phyloP scores from a whole-genome alignment of 768 basidiomycete genomes.

The Coprinopsis marcescibilis region DNA sequence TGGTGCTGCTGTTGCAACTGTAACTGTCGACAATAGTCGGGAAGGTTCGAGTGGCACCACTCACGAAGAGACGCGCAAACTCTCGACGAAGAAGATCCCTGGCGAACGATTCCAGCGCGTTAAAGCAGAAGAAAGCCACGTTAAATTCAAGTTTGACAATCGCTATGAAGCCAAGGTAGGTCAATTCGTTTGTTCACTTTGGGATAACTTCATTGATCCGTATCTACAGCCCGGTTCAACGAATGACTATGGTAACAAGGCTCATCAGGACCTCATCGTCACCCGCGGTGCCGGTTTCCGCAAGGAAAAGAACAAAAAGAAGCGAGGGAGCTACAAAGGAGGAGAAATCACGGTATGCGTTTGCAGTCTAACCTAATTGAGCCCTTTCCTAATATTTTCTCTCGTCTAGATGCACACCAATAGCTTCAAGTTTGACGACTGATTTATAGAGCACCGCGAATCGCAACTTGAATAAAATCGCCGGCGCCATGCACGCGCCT shows the following conservation, averaged over 20 bases:
- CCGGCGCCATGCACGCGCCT: too few relatives aligned
- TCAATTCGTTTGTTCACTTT: conserved; percentile 10
- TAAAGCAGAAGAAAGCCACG: conserved; percentile 58
- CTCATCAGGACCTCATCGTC: conserved; percentile 82
- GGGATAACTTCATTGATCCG: background rate
- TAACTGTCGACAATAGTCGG: conserved; percentile 23
- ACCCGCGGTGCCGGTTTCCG: conserved; percentile 93
- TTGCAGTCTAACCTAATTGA: background rate
- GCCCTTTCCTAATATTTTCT: conserved; percentile 1
- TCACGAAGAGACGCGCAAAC: conserved; percentile 16
- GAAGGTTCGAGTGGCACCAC: conserved; percentile 10
- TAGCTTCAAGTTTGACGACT: conserved; percentile 75
- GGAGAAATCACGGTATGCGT: conserved; percentile 86
- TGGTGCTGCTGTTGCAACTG: conserved; percentile 44
- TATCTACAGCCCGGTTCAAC: conserved; percentile 45
- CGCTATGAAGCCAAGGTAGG: conserved; percentile 75
- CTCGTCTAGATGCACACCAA: conserved; percentile 70
- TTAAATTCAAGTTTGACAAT: conserved; percentile 55
- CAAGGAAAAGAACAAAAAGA: conserved; percentile 99
- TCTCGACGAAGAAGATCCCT: conserved; percentile 30
- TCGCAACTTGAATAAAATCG: too few relatives aligned
- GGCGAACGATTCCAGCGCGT: conserved; percentile 80
- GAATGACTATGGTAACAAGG: conserved; percentile 86
- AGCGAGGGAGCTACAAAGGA: conserved; percentile 88
- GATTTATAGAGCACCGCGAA: too few relatives aligned